Base-by-base conservation (phyloP, 805 yeast species). In the Saccharomyces kudriavzevii region DNA sequence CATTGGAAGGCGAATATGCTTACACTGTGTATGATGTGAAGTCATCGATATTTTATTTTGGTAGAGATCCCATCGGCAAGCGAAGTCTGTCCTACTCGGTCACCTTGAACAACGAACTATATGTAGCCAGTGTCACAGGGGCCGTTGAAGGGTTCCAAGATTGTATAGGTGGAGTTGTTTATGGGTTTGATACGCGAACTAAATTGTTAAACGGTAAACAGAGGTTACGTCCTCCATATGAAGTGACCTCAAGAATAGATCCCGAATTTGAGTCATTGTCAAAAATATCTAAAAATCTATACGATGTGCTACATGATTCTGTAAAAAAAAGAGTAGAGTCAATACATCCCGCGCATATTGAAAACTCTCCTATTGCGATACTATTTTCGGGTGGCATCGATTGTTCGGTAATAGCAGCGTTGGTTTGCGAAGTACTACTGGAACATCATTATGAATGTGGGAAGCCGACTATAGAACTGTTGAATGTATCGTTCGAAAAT, bases 351-450 rank as follows among this genome's bases (percentile, higher is more conserved):
- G 52, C 79, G 2, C 78, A 76, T 53, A 56, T 67, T 10, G 67
- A 67, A 46, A 66, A 70, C 49, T 62, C 65, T 9, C 67, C 71
- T 6, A 69, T 84, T 46, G 86, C 87, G 0, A 73, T 94, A 0
- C 69, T 94, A 30, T 94, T 91, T 64, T 89, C 97, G 47, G 99
- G 99, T 1, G 99, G 99, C 0, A 73, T 94, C 3, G 99, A 94
- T 64, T 94, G 99, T 67, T 85, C 97, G 0, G 70, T 92, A 0
- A 63, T 94, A 25, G 90, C 95, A 0, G 80, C 83, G 0, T 49
- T 85, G 3, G 56, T 70, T 10, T 69, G 70, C 55, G 58, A 60
- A 49, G 68, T 40, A 62, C 70, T 59, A n/a, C 45, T 24, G 1
- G 11, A 47, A 2, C 25, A n/a, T 28, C 14, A 40, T n/a, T 35